These are phyloP conservation scores for Talaromyces sp. DNA, from an alignment of 2,329 filamentous ascomycete genomes.

Conservation along the genomic window DNA sequence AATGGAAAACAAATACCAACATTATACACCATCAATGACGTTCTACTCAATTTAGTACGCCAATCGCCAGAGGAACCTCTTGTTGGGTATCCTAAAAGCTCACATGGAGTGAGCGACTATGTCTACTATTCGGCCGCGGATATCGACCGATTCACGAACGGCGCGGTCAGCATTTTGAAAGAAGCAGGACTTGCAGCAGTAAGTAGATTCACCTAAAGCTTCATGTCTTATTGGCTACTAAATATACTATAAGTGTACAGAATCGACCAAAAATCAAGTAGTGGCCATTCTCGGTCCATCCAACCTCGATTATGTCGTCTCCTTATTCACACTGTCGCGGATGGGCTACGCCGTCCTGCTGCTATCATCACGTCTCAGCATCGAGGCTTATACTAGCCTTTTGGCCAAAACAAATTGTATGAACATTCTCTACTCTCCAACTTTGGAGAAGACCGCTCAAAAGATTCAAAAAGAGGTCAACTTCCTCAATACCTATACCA, in stretches of 20 bases:
- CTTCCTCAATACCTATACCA: not conserved
- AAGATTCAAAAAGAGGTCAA: not conserved
- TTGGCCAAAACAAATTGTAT: not conserved
- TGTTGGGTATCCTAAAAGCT: not conserved
- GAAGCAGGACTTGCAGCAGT: not conserved
- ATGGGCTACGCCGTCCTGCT: not conserved
- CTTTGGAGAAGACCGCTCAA: not conserved
- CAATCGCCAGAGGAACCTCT: not conserved
- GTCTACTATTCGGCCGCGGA: not conserved
- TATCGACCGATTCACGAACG: not conserved
- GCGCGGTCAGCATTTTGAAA: not conserved
- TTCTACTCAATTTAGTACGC: not conserved
- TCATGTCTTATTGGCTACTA: not conserved
- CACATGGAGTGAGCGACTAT: not conserved
- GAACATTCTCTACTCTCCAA: not conserved
- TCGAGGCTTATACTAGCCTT: not conserved
- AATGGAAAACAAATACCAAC: not conserved
- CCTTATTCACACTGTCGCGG: not conserved
- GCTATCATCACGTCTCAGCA: not conserved
- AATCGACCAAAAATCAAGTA: not conserved
- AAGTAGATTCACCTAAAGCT: not conserved
- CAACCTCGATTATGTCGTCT: not conserved
- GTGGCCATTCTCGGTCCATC: not conserved
- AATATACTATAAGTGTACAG: not conserved
- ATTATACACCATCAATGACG: not conserved